Evolutionary conservation across 768 basidiomycete species (phyloP).

Genomic region (Trametes sanguinea): DNA sequence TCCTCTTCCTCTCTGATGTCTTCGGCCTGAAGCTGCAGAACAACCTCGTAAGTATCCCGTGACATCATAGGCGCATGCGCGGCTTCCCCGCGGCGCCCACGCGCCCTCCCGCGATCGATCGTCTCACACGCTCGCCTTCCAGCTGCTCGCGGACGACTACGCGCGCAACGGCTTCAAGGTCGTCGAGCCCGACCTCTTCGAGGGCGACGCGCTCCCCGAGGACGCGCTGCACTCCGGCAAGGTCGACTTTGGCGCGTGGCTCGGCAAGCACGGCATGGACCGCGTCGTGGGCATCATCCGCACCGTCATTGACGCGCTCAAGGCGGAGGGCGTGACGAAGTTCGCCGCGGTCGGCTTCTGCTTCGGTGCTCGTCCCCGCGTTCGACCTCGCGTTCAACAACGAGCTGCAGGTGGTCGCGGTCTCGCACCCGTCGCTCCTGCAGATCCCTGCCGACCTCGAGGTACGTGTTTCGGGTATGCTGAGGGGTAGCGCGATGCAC

Average conservation of each 20-base stretch:
- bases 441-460: conserved; percentile 61
- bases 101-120: background rate
- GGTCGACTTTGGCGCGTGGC: conserved; percentile 39
- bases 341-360: conserved; percentile 72
- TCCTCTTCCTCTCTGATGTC: conserved; percentile 42
- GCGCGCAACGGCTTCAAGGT: conserved; percentile 44
- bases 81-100: background rate
- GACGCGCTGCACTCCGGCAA: conserved; percentile 22
- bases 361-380: conserved; percentile 61
- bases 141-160: conserved; percentile 49
- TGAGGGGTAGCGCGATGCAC: background rate
- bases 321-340: conserved; percentile 55
- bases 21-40: conserved; percentile 35
- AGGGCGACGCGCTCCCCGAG: conserved; percentile 36
- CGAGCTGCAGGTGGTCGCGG: conserved; percentile 48
- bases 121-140: background rate
- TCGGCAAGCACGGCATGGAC: conserved; percentile 34
- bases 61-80: background rate
- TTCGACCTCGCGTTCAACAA: conserved; percentile 66
- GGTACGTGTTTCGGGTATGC: conserved; percentile 35
- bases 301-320: conserved; percentile 58
- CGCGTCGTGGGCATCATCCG: conserved; percentile 44
- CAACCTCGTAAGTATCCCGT: conserved; percentile 39
- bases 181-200: conserved; percentile 39
- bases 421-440: conserved; percentile 66